phyloP scores from a whole-genome alignment of 768 basidiomycete species.

The Pleurotus djamor region DNA sequence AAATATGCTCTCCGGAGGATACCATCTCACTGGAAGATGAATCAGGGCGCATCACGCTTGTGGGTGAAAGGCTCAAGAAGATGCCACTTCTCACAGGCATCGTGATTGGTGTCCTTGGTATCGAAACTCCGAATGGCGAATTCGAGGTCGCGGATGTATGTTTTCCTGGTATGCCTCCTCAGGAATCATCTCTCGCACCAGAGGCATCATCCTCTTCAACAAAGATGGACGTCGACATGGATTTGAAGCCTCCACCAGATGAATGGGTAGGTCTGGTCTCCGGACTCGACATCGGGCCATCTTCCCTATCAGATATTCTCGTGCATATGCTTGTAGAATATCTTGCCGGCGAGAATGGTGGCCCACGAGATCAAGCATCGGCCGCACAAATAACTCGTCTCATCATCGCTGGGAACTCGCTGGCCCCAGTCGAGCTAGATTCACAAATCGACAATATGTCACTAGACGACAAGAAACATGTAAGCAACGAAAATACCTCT shows the following conservation, averaged over 20 bases:
- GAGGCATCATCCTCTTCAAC: slow-evolving; percentile 4
- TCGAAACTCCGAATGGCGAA: slow-evolving; percentile 86
- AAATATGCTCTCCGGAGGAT: slow-evolving; percentile 78
- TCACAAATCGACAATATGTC: slow-evolving; percentile 29
- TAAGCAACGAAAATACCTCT: slow-evolving; percentile 27
- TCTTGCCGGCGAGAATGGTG: slow-evolving; percentile 81
- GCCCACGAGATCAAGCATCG: slow-evolving; percentile 56
- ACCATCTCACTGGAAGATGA: slow-evolving; percentile 93
- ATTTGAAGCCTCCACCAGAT: slow-evolving; percentile 29
- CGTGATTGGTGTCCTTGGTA: slow-evolving; percentile 85
- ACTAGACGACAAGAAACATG: slow-evolving; percentile 52
- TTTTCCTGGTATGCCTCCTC: slow-evolving; percentile 79
- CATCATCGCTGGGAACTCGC: slow-evolving; percentile 88
- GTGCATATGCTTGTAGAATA: slow-evolving; percentile 90
- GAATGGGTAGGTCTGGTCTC: slow-evolving; percentile 87
- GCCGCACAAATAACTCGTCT: slow-evolving; percentile 79
- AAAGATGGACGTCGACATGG: slow-evolving; percentile 66
- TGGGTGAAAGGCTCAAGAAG: slow-evolving; percentile 66
- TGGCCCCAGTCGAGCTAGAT: slow-evolving; percentile 46
- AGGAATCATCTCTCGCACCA: slow-evolving; percentile 20
- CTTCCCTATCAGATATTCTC: slow-evolving; percentile 62
- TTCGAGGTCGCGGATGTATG: slow-evolving; percentile 94
- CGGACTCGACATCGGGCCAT: slow-evolving; percentile 77
- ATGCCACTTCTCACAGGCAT: slow-evolving; percentile 85
- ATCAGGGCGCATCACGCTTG: slow-evolving; percentile 86